Evolutionary conservation across 2,329 filamentous ascomycete genomes (phyloP).

Genomic region (Fusarium paranaense): DNA sequence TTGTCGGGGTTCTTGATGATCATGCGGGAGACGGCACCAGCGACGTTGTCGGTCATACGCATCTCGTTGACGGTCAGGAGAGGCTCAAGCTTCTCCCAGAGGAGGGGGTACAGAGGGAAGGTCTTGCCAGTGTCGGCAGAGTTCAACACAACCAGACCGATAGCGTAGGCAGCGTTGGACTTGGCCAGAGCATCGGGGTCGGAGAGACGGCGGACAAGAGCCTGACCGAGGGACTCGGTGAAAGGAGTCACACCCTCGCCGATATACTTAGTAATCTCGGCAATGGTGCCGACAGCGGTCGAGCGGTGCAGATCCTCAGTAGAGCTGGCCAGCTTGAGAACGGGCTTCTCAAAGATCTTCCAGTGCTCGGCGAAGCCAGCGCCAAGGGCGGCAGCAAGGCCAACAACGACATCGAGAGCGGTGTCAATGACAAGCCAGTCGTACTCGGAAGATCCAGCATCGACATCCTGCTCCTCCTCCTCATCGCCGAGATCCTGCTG

Average conservation of each 20-base stretch:
- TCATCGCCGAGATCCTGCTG: slow-evolving; percentile 90
- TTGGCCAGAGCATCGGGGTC: slow-evolving; percentile 94
- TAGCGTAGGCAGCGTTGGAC: slow-evolving; percentile 94
- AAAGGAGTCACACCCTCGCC: slow-evolving; percentile 83
- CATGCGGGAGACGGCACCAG: slow-evolving; percentile 91
- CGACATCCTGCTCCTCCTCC: slow-evolving; percentile 79
- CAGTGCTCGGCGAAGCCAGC: slow-evolving; percentile 85
- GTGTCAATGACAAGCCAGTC: slow-evolving; percentile 98
- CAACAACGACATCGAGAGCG: slow-evolving; percentile 89
- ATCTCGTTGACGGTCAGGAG: slow-evolving; percentile 82
- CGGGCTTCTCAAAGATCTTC: slow-evolving; percentile 94
- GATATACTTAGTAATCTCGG: slow-evolving; percentile 90
- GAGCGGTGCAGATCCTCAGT: slow-evolving; percentile 89
- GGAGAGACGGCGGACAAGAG: slow-evolving; percentile 85
- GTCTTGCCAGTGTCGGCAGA: slow-evolving; percentile 77
- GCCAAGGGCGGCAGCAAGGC: slow-evolving; percentile 85
- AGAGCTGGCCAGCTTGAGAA: slow-evolving; percentile 88
- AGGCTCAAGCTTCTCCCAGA: slow-evolving; percentile 88
- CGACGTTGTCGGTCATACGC: slow-evolving; percentile 90
- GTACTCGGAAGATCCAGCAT: slow-evolving; percentile 88
- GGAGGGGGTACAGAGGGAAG: slow-evolving; percentile 80
- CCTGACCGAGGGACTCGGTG: slow-evolving; percentile 80
- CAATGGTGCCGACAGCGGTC: slow-evolving; percentile 90
- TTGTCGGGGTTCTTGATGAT: slow-evolving; percentile 88
- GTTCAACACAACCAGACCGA: slow-evolving; percentile 85